phyloP scores from a whole-genome alignment of 805 yeast genomes.

The Saccharomycopsis babjevae region DNA sequence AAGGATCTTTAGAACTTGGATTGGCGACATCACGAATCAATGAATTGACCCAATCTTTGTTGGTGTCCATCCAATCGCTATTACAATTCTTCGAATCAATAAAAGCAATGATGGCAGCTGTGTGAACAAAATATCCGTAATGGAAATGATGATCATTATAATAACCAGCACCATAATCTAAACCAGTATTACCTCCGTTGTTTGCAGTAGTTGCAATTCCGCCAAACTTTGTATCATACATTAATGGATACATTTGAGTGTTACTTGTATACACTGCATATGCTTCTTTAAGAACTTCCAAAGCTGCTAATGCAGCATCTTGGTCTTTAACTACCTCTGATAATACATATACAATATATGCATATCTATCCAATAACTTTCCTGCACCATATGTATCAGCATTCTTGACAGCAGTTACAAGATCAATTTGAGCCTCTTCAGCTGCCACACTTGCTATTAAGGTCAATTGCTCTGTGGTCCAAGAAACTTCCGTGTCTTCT shows the following conservation, averaged over 20 bases:
- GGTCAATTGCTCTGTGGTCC: constrained; percentile 24
- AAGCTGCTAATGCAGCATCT: constrained; percentile 26
- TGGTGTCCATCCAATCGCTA: constrained; percentile 37
- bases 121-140: constrained; percentile 45
- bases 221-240: constrained; percentile 40
- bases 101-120: constrained; percentile 57
- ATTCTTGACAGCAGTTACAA: constrained; percentile 39
- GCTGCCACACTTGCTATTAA: constrained; percentile 28
- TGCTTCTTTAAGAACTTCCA: constrained; percentile 29
- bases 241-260: constrained; percentile 33
- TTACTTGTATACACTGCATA: constrained; percentile 30
- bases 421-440: constrained; percentile 29
- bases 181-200: constrained; percentile 35
- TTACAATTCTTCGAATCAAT: constrained; percentile 37
- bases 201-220: constrained; percentile 41
- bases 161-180: constrained; percentile 41
- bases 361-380: constrained; percentile 40
- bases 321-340: constrained; percentile 34
- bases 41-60: constrained; percentile 48
- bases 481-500: constrained; percentile 23
- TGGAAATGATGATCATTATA: constrained; percentile 53
- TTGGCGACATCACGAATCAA: constrained; percentile 61
- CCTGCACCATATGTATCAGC: constrained; percentile 40
- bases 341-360: constrained; percentile 39
- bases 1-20: constrained; percentile 41